phyloP scores from a whole-genome alignment of 306 rosid species.

The Fagus crenata region DNA sequence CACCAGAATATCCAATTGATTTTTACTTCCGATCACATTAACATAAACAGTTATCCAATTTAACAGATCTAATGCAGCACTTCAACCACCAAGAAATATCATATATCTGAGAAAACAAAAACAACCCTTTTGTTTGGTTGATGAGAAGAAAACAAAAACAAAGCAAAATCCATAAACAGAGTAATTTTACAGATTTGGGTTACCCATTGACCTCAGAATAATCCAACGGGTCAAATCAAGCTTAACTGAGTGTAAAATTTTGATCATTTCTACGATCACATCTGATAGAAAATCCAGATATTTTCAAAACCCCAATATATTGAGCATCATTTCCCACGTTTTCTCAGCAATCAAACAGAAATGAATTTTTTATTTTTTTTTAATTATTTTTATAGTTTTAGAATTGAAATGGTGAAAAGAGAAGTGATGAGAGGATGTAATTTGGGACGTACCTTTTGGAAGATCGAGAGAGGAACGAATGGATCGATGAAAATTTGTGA shows the following conservation, averaged over 20 bases:
- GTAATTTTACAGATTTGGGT: not conserved
- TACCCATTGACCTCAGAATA: not conserved
- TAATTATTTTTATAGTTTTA: not conserved
- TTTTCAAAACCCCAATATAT: not conserved
- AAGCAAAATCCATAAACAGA: not conserved
- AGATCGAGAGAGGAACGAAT: not conserved
- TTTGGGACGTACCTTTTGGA: not conserved
- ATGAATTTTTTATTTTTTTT: not conserved
- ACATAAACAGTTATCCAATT: not conserved
- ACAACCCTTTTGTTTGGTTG: not conserved
- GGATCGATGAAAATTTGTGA: not conserved
- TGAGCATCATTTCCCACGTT: not conserved
- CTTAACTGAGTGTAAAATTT: not conserved
- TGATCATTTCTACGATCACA: not conserved
- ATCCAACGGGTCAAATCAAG: not conserved
- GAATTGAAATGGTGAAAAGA: not conserved
- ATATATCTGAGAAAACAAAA: not conserved
- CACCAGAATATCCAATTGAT: not conserved
- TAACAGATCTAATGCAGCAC: not conserved
- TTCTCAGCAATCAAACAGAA: not conserved
- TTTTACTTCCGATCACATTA: not conserved
- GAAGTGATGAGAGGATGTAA: too few species aligned
- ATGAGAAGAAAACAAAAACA: not conserved
- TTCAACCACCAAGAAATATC: not conserved
- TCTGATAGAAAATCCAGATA: not conserved